A percentile compares a stretch with the other conserved stretches of the same genome.
Conservation (phyloP, 768 basidiomycete species). For the Porphyrellus cyaneotinctus region DNA sequence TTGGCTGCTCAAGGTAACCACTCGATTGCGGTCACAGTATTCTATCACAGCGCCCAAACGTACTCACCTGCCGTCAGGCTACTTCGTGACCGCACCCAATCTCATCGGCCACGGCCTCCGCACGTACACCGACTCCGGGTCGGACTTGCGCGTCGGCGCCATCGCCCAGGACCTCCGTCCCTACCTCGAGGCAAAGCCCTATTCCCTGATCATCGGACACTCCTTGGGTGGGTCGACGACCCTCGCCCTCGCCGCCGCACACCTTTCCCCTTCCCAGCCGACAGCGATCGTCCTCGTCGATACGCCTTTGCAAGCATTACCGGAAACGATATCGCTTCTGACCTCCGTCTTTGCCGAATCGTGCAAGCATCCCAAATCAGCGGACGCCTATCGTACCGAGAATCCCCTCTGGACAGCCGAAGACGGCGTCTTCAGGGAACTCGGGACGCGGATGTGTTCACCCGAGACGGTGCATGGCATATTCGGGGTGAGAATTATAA, state of each 20-base stretch:
- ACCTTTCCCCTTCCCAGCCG: conserved; percentile 6
- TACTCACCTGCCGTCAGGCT: conserved; percentile 10
- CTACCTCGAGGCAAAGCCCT: conserved; percentile 13
- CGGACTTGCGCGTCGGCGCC: conserved; percentile 11
- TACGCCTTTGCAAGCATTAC: conserved; percentile 5
- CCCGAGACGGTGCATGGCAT: neutral
- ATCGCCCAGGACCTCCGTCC: conserved; percentile 15
- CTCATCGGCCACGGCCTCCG: conserved; percentile 16
- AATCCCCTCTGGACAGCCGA: conserved; percentile 14
- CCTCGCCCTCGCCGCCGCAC: conserved; percentile 4
- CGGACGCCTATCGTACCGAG: neutral
- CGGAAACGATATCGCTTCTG: neutral
- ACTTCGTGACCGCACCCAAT: conserved; percentile 20
- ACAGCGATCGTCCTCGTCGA: conserved; percentile 22
- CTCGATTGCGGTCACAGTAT: neutral
- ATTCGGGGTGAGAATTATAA: neutral
- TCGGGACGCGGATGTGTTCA: conserved; percentile 14
- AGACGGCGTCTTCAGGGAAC: conserved; percentile 4
- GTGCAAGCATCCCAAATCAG: neutral
- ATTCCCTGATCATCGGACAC: conserved; percentile 22
- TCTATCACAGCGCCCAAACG: neutral
- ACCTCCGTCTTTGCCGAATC: neutral
- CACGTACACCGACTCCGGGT: neutral
- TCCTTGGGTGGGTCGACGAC: conserved; percentile 11
- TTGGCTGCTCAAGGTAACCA: conserved; percentile 17